These are phyloP conservation scores for Vararia minispora DNA, from an alignment of 768 basidiomycete species.

Conservation along the genomic window DNA sequence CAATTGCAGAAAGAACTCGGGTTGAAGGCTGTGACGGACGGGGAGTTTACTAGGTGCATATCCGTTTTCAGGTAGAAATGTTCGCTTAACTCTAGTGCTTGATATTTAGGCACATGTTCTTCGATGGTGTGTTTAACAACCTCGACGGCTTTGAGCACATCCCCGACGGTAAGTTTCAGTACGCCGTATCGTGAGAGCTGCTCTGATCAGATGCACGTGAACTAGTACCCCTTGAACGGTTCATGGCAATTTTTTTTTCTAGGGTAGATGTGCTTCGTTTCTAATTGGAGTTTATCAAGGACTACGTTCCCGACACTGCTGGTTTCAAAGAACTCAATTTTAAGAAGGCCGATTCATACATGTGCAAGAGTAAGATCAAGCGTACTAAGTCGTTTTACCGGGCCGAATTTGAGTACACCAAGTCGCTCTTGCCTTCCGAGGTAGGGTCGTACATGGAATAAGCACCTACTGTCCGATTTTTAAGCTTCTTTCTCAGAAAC, in stretches of 20 bases:
- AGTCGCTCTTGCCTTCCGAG: slow-evolving; percentile 42
- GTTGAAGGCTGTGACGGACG: slow-evolving; percentile 52
- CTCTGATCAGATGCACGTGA: neutral
- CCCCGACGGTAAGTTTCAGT: slow-evolving; percentile 30
- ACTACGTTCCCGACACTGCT: slow-evolving; percentile 24
- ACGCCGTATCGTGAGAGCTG: neutral
- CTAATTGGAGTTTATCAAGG: slow-evolving; percentile 11
- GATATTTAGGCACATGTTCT: slow-evolving; percentile 39
- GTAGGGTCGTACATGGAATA: slow-evolving; percentile 24
- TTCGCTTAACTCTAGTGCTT: neutral
- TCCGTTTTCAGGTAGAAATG: neutral
- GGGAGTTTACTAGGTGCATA: slow-evolving; percentile 33
- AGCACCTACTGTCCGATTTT: neutral
- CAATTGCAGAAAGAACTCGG: slow-evolving; percentile 43
- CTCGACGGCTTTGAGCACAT: slow-evolving; percentile 50
- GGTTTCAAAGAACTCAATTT: slow-evolving; percentile 23
- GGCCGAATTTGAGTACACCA: slow-evolving; percentile 52
- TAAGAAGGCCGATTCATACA: slow-evolving; percentile 22
- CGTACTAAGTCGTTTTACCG: slow-evolving; percentile 51
- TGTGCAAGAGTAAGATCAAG: slow-evolving; percentile 43
- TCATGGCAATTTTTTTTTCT: slow-evolving; percentile 29
- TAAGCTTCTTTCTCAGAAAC: slow-evolving; percentile 31
- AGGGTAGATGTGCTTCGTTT: slow-evolving; percentile 1
- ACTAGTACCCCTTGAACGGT: slow-evolving; percentile 18
- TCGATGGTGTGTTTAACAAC: slow-evolving; percentile 56